phyloP scores from a whole-genome alignment of 2,329 filamentous ascomycete species.

The Huntiella decipiens region DNA sequence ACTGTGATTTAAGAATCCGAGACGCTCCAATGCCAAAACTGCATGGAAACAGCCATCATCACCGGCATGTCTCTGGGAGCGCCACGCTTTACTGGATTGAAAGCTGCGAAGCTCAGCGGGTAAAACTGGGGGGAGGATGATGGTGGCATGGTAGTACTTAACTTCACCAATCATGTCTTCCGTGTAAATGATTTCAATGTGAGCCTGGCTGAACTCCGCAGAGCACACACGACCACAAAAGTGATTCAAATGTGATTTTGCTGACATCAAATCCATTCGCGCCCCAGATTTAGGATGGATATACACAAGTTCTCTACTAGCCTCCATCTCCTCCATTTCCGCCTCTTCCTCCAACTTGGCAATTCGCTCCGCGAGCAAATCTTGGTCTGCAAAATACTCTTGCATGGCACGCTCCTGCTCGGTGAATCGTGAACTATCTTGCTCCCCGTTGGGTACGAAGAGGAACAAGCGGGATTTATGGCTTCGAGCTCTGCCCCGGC shows the following conservation, averaged over 20 bases:
- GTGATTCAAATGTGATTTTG: conserved; percentile 58
- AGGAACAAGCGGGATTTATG: conserved; percentile 30
- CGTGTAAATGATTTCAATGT: conserved; percentile 47
- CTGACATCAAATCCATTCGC: conserved; percentile 51
- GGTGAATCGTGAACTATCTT: conserved; percentile 28
- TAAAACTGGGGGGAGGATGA: conserved; percentile 53
- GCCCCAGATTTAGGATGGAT: conserved; percentile 32
- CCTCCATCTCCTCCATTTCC: conserved; percentile 10
- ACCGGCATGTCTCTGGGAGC: conserved; percentile 48
- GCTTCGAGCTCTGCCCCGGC: conserved; percentile 34
- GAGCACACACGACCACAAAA: conserved; percentile 50
- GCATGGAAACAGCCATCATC: conserved; percentile 74
- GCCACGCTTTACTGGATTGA: conserved; percentile 47
- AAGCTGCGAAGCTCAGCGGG: conserved; percentile 21
- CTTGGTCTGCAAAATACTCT: conserved; percentile 44
- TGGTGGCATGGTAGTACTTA: conserved; percentile 31
- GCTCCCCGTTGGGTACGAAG: conserved; percentile 17
- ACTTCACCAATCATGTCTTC: conserved; percentile 14
- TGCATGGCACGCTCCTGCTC: conserved; percentile 56
- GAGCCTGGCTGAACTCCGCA: conserved; percentile 39
- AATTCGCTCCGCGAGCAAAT: conserved; percentile 28
- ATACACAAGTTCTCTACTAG: conserved; percentile 17
- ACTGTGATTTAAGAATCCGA: conserved; percentile 57
- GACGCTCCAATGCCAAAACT: conserved; percentile 49
- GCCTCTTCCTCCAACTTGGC: conserved; percentile 27